Evolutionary conservation across 2,329 filamentous ascomycete genomes (phyloP).

Genomic region (Trichocomaceae sp.): DNA sequence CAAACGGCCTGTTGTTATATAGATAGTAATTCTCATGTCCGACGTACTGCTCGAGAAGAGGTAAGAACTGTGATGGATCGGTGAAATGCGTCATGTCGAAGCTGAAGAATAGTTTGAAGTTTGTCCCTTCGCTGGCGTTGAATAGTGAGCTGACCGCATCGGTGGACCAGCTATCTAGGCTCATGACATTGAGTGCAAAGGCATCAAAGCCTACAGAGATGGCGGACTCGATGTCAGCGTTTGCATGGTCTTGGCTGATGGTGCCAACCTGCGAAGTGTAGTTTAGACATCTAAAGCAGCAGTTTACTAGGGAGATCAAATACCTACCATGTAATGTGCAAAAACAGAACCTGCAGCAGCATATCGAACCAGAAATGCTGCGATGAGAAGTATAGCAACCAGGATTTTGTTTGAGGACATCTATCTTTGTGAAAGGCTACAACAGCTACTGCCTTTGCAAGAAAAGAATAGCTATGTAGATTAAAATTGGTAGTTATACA

Average conservation of each 20-base stretch:
- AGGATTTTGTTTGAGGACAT: neutral
- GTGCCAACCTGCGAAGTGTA: constrained; percentile 15
- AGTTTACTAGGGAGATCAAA: neutral
- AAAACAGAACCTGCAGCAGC: constrained; percentile 10
- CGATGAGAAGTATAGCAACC: constrained; percentile 2
- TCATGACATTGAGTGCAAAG: constrained; percentile 30
- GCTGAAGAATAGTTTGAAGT: constrained; percentile 33
- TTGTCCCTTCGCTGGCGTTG: constrained; percentile 22
- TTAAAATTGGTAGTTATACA: neutral
- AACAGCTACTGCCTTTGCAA: neutral
- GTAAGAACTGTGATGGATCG: constrained; percentile 22
- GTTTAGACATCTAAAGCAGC: neutral
- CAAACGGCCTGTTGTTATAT: constrained; percentile 24
- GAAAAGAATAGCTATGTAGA: neutral
- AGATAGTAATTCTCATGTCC: constrained; percentile 23
- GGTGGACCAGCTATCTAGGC: constrained; percentile 20
- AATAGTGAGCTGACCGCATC: constrained; percentile 26
- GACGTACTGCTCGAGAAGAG: constrained; percentile 22
- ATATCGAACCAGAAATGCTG: neutral
- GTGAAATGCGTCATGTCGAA: constrained; percentile 27
- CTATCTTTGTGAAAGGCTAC: neutral
- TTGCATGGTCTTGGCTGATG: constrained; percentile 15
- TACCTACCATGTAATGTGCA: constrained; percentile 14
- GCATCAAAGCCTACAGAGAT: constrained; percentile 28
- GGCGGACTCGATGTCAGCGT: constrained; percentile 18